Base-by-base conservation (phyloP, 352 stramenopile species). In the Globisporangium okanoganense region DNA sequence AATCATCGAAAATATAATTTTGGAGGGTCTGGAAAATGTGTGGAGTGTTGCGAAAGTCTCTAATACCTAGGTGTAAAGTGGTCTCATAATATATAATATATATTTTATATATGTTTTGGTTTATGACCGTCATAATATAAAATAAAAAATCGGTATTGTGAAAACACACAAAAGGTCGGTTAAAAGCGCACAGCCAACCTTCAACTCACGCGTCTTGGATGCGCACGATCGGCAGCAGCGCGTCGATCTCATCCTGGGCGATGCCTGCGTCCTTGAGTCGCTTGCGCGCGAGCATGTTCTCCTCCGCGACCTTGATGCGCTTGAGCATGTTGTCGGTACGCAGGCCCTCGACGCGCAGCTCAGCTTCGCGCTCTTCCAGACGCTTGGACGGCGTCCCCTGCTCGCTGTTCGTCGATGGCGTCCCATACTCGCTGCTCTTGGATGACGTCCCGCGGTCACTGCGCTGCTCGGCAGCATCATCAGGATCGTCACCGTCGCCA, bases 251-350 rank as follows among this genome's bases (percentile, higher is more conserved):
- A 1, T 58, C 22, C 40, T 65, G 56, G 27, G 55, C 24, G n/a
- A 68, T 43, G 16, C 62, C 62, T 5, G 72, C 75, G 58, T 84
- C 73, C 35, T 71, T 61, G 45, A 84, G 52, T 35, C 71, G 74
- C 53, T 80, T 80, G 27, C 75, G 61, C 38, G 75, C 72, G 14
- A 83, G 53, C 20, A 70, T 53, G 27, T 64, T 68, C 45, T 65
- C 35, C 33, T 64, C 48, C 16, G 51, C 49, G 40, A 63, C 20
- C 56, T 68, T 51, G 29, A 64, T 65, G 14, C 51, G 55, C 62
- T 64, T 68, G 27, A 64, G 58, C 18, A 57, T 38, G 50, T 65
- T 68, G 40, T 57, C 43, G 35, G 18, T 54, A 10, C 56, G 57
- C 22, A 65, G 31, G 7, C 62, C 64, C 56, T 64, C 52, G 56